Evolutionary conservation across 2,329 filamentous ascomycete genomes (phyloP).

Genomic region (Sporothrix curviconia): DNA sequence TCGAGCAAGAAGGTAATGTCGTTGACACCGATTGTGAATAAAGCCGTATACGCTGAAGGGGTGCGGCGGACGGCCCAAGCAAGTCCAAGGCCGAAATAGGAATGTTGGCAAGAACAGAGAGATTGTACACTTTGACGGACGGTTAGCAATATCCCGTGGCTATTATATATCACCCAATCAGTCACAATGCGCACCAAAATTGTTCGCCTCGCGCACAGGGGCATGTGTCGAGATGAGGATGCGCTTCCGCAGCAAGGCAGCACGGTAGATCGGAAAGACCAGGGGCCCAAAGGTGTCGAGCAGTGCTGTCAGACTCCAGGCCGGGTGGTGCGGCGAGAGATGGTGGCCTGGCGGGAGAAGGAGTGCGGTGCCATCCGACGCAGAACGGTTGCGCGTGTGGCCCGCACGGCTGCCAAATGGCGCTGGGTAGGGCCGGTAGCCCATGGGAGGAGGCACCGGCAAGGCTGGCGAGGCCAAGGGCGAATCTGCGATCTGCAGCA

Average conservation of each 20-base stretch:
- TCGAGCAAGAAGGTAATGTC: slow-evolving; percentile 75
- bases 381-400: slow-evolving; percentile 51
- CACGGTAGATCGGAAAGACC: slow-evolving; percentile 84
- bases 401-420: slow-evolving; percentile 29
- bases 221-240: slow-evolving; percentile 82
- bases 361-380: slow-evolving; percentile 54
- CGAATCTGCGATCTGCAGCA: slow-evolving; percentile 36
- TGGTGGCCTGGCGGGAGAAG: slow-evolving; percentile 55
- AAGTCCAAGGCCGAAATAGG: slow-evolving; percentile 65
- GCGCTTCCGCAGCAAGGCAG: slow-evolving; percentile 76
- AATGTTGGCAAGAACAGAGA: slow-evolving; percentile 88
- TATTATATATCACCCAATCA: slow-evolving; percentile 22
- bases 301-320: slow-evolving; percentile 70
- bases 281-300: slow-evolving; percentile 82
- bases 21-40: slow-evolving; percentile 92
- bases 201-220: slow-evolving; percentile 77
- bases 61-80: slow-evolving; percentile 52
- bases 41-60: slow-evolving; percentile 64
- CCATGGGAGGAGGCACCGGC: slow-evolving; percentile 18
- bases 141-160: neutral
- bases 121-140: slow-evolving; percentile 67
- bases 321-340: slow-evolving; percentile 75
- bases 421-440: slow-evolving; percentile 31
- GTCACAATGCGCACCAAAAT: too few species aligned
- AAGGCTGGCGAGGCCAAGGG: slow-evolving; percentile 47